Evolutionary conservation across 2,329 filamentous ascomycete species (phyloP).

Genomic region (Scedosporium boydii): DNA sequence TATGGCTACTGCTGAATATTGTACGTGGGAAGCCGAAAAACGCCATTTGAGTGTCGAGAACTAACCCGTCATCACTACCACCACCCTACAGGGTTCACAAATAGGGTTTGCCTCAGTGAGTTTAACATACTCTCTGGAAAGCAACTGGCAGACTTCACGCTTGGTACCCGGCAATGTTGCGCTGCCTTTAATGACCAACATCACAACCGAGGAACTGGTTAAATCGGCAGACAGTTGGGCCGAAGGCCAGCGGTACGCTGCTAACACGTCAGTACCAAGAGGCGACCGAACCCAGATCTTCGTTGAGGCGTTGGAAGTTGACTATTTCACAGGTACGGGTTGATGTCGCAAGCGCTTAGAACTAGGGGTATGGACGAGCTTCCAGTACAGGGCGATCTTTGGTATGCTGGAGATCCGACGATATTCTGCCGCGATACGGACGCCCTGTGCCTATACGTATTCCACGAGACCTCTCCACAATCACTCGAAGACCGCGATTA

Average conservation of each 20-base stretch:
- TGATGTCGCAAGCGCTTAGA: neutral
- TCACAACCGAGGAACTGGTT: neutral
- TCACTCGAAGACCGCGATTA: neutral
- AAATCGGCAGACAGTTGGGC: neutral
- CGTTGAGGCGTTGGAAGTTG: neutral
- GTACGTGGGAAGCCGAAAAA: neutral
- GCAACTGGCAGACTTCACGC: neutral
- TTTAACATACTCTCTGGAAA: neutral
- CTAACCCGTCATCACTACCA: neutral
- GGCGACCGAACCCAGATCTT: neutral
- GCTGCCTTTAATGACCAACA: neutral
- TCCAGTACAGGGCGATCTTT: neutral
- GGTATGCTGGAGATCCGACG: neutral
- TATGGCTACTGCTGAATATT: neutral
- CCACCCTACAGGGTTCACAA: neutral
- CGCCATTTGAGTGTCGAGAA: neutral
- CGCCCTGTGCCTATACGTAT: neutral
- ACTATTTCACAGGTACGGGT: constrained; percentile 1
- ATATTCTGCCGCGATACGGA: neutral
- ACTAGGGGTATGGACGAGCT: neutral
- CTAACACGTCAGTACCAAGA: neutral
- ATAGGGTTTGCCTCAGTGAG: neutral
- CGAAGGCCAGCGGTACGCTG: neutral
- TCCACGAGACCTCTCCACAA: neutral
- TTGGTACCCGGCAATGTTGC: neutral